These are phyloP conservation scores for Lasiosphaeriaceae sp. DNA, from an alignment of 495 filamentous ascomycete genomes.

Conservation along the genomic window DNA sequence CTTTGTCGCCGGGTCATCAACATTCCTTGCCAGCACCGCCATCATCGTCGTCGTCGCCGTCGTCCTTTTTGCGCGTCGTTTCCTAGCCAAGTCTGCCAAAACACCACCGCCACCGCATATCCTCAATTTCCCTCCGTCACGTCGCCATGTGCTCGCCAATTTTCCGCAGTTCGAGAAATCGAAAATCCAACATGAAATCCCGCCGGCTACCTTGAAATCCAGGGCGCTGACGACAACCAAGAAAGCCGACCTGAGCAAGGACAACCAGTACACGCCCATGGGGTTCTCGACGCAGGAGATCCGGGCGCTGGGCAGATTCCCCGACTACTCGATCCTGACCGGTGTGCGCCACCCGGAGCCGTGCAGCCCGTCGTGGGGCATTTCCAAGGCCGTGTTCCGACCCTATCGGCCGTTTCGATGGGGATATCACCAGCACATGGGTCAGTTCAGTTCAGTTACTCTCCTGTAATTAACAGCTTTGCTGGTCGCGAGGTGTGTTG, in stretches of 20 bases:
- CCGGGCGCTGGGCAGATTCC: constrained; percentile 72
- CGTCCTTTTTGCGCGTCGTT: background rate
- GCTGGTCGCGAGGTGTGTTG: background rate
- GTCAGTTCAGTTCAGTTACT: constrained; percentile 49
- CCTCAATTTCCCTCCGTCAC: constrained; percentile 21
- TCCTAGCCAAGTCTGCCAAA: background rate
- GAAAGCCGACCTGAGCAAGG: constrained; percentile 6
- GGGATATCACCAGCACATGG: constrained; percentile 92
- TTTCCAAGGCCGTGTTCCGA: constrained; percentile 60
- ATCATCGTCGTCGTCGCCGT: background rate
- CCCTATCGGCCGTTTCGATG: constrained; percentile 82
- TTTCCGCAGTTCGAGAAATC: constrained; percentile 13
- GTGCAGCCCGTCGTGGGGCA: constrained; percentile 58
- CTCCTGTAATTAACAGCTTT: background rate
- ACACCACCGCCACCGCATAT: constrained; percentile 8
- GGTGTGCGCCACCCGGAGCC: constrained; percentile 72
- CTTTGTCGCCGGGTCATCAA: background rate
- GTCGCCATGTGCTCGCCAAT: constrained; percentile 40
- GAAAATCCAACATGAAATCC: background rate
- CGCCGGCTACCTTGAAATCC: constrained; percentile 5
- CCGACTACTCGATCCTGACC: constrained; percentile 73
- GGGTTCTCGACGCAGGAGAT: constrained; percentile 65
- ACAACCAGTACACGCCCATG: constrained; percentile 26
- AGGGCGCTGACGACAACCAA: constrained; percentile 17
- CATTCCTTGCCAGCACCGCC: background rate